phyloP scores from a whole-genome alignment of 169 alveolate genomes.

The Plasmodium ovale region DNA sequence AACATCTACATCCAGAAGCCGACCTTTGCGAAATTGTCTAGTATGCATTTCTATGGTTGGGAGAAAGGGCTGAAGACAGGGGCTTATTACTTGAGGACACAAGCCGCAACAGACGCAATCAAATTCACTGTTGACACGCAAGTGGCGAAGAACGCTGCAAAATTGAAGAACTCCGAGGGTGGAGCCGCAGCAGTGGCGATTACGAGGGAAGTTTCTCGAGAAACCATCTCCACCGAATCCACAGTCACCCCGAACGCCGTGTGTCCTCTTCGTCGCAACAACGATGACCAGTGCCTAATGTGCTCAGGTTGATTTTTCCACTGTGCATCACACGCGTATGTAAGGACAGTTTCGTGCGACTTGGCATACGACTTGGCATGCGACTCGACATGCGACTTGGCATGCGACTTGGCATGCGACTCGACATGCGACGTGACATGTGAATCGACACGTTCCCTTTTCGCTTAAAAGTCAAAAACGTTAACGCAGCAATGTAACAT shows the following conservation, averaged over 20 bases:
- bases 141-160: conserved; percentile 83
- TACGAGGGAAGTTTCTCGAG: conserved; percentile 76
- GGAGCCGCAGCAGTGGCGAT: conserved; percentile 20
- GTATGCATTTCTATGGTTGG: conserved; percentile 99
- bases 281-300: conserved; percentile 84
- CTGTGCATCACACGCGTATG: background rate
- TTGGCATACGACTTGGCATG: background rate
- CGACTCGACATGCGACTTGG: no score
- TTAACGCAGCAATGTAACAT: background rate
- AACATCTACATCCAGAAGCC: conserved; percentile 97
- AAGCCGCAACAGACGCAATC: conserved; percentile 98
- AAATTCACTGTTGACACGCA: conserved; percentile 97
- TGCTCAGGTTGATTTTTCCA: conserved; percentile 81
- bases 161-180: conserved; percentile 48
- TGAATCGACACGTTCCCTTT: background rate
- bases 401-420: no score
- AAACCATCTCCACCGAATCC: conserved; percentile 75
- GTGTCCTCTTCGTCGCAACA: conserved; percentile 63
- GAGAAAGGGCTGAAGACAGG: conserved; percentile 98
- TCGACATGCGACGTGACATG: background rate
- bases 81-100: conserved; percentile 96
- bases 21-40: conserved; percentile 94
- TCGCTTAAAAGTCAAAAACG: background rate
- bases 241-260: conserved; percentile 50
- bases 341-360: background rate